Evolutionary conservation across 768 basidiomycete genomes (phyloP).

Genomic region (Lanmaoa pseudosensibilis): DNA sequence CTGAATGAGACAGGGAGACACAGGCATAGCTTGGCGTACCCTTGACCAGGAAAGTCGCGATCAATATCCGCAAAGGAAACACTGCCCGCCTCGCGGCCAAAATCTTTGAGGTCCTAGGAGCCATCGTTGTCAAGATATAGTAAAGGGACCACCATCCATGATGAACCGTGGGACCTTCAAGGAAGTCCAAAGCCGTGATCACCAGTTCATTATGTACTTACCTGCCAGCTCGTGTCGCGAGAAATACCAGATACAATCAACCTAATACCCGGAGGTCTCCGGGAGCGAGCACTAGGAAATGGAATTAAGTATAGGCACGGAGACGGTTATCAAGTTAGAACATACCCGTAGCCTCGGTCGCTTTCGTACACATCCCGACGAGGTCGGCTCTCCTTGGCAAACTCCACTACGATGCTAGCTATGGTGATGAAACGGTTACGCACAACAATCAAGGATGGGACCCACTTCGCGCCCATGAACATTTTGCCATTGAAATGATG

Average conservation of each 20-base stretch:
- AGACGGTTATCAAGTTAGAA: not conserved
- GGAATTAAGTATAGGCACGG: conserved; percentile 15
- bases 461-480: conserved; percentile 80
- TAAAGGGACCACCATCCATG: conserved; percentile 8
- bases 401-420: conserved; percentile 88
- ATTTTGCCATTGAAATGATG: conserved; percentile 82
- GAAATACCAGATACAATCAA: conserved; percentile 87
- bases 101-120: conserved; percentile 93
- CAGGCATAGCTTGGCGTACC: conserved; percentile 50
- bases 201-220: conserved; percentile 45
- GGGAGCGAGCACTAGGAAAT: conserved; percentile 56
- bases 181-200: not conserved
- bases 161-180: conserved; percentile 24
- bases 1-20: conserved; percentile 1
- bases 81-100: conserved; percentile 89
- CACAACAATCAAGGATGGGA: not conserved
- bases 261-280: conserved; percentile 79
- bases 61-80: conserved; percentile 96
- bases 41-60: conserved; percentile 79
- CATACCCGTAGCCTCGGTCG: conserved; percentile 57
- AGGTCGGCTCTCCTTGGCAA: conserved; percentile 89
- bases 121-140: conserved; percentile 31
- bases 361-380: conserved; percentile 74
- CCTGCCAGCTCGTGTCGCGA: conserved; percentile 98
- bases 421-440: not conserved